Base-by-base conservation (phyloP, 1,284 basidiomycete genomes). In the Termitomyces sp. region DNA sequence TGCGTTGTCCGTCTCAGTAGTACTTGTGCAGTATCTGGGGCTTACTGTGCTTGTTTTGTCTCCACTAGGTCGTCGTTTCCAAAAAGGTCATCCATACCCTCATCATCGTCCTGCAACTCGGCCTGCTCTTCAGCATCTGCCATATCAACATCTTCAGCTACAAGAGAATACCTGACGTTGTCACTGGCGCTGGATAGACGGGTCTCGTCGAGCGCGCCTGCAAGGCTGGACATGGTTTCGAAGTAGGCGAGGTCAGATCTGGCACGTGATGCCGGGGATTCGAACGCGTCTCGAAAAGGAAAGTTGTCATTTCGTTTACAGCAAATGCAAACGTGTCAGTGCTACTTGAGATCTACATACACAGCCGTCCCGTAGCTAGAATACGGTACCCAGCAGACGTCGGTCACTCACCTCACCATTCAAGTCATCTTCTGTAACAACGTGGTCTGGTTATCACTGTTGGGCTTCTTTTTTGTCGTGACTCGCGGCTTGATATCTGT, bases 51-150 rank as follows among this genome's bases (percentile, higher is more conserved):
- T 53, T 57, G 73, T 62, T 77, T 78, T 38, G 73, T 71, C 55
- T 78, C 80, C 53, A 82, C 79, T 7, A 78, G 75, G 34, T 82
- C 82, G 45, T 89, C 88, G 60, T 86, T 85, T 36, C 88, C 88
- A 67, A 91, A 91, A 50, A 91, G 77, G 67, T 91, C 89, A 56
- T 82, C 80, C 80, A 88, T 87, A 55, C 79, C 83, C 62, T 85
- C 81, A 59, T 88, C 84, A 39, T 71, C 71, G n/a, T 68, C 67
- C 43, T 67, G 65, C 8, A 62, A 41, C n/a, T 69, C 64, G 19
- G 65, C 65, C 48, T 67, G 69, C 24, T 68, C 61, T 17, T 65
- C 66, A 43, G 57, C 58, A 57, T 54, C 64, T 31, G 61, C 64
- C 77, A 81, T 79, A 51, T 80, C 73, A 24, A 76, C 68, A 67